Conservation (phyloP, 805 yeast species). For the Saccharomycopsis sp. region DNA sequence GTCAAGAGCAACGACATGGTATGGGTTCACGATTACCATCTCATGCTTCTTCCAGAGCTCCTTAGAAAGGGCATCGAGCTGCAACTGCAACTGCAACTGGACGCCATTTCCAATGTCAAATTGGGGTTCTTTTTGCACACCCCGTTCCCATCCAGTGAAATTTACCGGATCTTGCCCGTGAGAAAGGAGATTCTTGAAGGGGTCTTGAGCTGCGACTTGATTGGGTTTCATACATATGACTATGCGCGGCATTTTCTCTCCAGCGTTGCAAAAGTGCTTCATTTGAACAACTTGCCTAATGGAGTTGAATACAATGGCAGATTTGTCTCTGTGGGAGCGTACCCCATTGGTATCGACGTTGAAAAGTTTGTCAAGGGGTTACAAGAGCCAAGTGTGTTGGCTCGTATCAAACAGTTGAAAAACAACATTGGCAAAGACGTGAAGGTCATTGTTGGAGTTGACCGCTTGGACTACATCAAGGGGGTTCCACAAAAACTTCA, state of each 20-base stretch:
- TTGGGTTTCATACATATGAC: slow-evolving; percentile 99
- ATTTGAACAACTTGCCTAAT: slow-evolving; percentile 79
- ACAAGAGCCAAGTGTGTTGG: slow-evolving; percentile 48
- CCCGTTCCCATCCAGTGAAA: slow-evolving; percentile 96
- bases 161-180: slow-evolving; percentile 91
- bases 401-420: slow-evolving; percentile 55
- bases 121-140: slow-evolving; percentile 94
- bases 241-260: slow-evolving; percentile 93
- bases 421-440: slow-evolving; percentile 56
- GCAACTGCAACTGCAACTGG: neutral
- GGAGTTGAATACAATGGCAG: slow-evolving; percentile 75
- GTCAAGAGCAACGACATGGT: slow-evolving; percentile 78
- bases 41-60: slow-evolving; percentile 91
- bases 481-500: slow-evolving; percentile 97
- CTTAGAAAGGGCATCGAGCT: slow-evolving; percentile 48
- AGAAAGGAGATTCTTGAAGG: slow-evolving; percentile 87
- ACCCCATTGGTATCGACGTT: slow-evolving; percentile 98
- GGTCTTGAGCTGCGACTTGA: slow-evolving; percentile 84
- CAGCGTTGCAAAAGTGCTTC: slow-evolving; percentile 75
- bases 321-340: slow-evolving; percentile 83
- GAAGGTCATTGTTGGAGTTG: slow-evolving; percentile 93
- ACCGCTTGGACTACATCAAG: slow-evolving; percentile 90
- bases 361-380: slow-evolving; percentile 82
- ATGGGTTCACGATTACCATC: slow-evolving; percentile 97
- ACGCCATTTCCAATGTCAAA: slow-evolving; percentile 50